Percentiles rank a stretch among this genome's conserved stretches.
Evolutionary conservation across 176 grass and related monocot genomes (phyloP).

Genomic region (Lolium perenne): DNA sequence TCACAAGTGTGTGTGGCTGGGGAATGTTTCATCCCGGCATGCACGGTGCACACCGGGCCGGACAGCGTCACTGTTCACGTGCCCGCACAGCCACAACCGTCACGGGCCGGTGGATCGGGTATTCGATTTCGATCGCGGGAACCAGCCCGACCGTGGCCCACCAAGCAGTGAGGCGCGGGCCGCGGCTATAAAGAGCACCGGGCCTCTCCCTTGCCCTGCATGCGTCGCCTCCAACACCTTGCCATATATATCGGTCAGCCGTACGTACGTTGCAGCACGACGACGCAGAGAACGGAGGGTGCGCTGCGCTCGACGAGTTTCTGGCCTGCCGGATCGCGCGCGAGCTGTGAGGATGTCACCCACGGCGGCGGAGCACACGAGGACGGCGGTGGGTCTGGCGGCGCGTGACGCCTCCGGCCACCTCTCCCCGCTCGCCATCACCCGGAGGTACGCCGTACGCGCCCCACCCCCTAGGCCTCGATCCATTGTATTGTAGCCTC

Average conservation of each 20-base stretch:
- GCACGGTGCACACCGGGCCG: neutral
- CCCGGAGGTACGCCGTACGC: conserved; percentile 58
- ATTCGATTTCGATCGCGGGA: neutral
- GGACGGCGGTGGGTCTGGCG: conserved; percentile 63
- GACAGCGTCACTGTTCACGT: neutral
- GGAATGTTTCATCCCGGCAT: neutral
- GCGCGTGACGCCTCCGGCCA: conserved; percentile 59
- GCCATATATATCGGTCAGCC: neutral
- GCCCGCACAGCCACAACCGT: no score
- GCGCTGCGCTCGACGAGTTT: neutral
- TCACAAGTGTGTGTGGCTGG: neutral
- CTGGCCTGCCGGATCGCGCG: no score
- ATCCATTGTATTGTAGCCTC: neutral
- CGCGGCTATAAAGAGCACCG: no score
- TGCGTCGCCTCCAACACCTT: neutral
- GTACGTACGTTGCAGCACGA: neutral
- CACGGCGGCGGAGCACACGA: conserved; percentile 42
- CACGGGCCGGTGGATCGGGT: no score
- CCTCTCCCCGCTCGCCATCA: conserved; percentile 66
- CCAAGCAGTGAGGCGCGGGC: no score
- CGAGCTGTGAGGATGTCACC: conserved; percentile 30
- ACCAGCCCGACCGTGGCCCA: neutral
- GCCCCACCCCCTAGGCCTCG: neutral
- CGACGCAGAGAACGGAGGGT: neutral
- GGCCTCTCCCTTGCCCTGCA: neutral